phyloP scores from a whole-genome alignment of 1,139 yeast genomes.

The Eremothecium coryli region DNA sequence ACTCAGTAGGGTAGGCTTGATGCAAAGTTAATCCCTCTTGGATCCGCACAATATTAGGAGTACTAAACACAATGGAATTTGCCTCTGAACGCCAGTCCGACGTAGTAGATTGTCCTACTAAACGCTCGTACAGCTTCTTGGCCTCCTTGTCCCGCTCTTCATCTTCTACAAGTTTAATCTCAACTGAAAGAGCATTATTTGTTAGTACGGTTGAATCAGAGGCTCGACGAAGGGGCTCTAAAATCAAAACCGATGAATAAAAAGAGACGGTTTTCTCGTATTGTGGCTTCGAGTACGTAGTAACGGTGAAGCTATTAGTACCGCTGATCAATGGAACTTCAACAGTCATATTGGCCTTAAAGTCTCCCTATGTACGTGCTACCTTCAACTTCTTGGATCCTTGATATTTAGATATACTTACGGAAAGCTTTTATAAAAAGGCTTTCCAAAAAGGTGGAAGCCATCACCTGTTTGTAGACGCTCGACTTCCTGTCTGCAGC shows the following conservation, averaged over 20 bases:
- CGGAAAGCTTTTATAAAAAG: slow-evolving; percentile 1
- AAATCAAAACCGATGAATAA: slow-evolving; percentile 22
- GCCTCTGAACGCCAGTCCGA: slow-evolving; percentile 2
- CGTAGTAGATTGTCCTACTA: not conserved
- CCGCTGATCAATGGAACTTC: slow-evolving; percentile 30
- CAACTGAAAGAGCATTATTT: slow-evolving; percentile 15
- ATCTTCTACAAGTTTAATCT: slow-evolving; percentile 16
- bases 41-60: not conserved
- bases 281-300: slow-evolving; percentile 24
- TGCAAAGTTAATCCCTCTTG: slow-evolving; percentile 13
- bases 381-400: not conserved
- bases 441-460: slow-evolving; percentile 1
- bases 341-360: slow-evolving; percentile 17
- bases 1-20: slow-evolving; percentile 48
- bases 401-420: not conserved
- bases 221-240: slow-evolving; percentile 12
- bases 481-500: slow-evolving; percentile 1
- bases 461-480: slow-evolving; percentile 4
- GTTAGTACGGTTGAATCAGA: slow-evolving; percentile 7
- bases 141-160: slow-evolving; percentile 15
- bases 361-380: not conserved
- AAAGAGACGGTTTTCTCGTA: slow-evolving; percentile 23
- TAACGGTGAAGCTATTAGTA: slow-evolving; percentile 26
- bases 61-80: slow-evolving; percentile 2
- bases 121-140: slow-evolving; percentile 5